phyloP scores from a whole-genome alignment of 305 asterid species.

The Vinca major region DNA sequence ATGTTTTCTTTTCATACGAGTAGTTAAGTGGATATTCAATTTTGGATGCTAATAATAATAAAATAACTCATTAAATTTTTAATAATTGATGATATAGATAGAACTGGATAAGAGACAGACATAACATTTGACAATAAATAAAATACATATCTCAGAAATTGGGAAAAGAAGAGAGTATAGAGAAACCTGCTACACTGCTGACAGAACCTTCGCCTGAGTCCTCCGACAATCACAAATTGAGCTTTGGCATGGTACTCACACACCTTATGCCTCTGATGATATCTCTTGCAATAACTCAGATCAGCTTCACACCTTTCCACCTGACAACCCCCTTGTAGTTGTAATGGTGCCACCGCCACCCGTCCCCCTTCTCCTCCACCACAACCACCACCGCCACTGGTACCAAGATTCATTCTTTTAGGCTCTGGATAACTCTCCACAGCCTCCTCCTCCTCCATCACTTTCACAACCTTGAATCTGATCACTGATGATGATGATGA shows the following conservation, averaged over 20 bases:
- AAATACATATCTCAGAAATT: neutral
- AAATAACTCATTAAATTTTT: too few relatives aligned
- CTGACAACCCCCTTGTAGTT: conserved; percentile 19
- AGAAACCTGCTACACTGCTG: conserved; percentile 66
- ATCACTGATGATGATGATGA: conserved; percentile 12
- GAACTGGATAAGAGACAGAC: too few relatives aligned
- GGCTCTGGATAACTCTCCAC: conserved; percentile 25
- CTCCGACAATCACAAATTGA: conserved; percentile 32
- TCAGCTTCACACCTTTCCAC: conserved; percentile 42
- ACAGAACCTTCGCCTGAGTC: conserved; percentile 46
- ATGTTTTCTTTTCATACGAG: too few relatives aligned
- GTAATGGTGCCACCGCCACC: conserved; percentile 9
- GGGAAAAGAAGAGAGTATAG: neutral
- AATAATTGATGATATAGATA: too few relatives aligned
- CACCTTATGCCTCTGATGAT: conserved; percentile 46
- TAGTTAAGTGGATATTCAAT: too few relatives aligned
- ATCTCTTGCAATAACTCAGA: conserved; percentile 35
- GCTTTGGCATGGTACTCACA: conserved; percentile 50
- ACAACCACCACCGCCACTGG: conserved; percentile 17
- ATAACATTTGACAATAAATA: too few relatives aligned
- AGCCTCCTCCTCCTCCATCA: conserved; percentile 10
- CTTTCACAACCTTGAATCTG: conserved; percentile 23
- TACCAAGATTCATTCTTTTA: conserved; percentile 24
- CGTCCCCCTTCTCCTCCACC: conserved; percentile 16
- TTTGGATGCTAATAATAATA: too few relatives aligned